phyloP scores from a whole-genome alignment of 2,329 filamentous ascomycete species.

The Beauveria sp. region DNA sequence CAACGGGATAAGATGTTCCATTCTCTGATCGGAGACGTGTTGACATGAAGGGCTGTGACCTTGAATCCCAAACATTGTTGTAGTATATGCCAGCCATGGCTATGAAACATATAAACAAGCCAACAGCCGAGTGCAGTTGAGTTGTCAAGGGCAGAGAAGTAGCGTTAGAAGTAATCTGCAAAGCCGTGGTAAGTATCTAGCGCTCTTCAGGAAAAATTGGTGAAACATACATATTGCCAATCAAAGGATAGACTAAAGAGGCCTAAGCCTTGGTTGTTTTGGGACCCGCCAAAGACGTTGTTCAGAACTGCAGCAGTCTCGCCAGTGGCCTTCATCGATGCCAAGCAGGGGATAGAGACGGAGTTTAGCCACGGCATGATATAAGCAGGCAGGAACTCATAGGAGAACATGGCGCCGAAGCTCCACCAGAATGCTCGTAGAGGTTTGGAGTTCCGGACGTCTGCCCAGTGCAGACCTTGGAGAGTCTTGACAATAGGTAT shows the following conservation, averaged over 20 bases:
- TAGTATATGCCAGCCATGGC: slow-evolving; percentile 47
- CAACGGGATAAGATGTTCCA: slow-evolving; percentile 33
- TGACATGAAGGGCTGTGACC: slow-evolving; percentile 47
- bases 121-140: slow-evolving; percentile 38
- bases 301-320: slow-evolving; percentile 35
- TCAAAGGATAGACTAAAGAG: slow-evolving; percentile 43
- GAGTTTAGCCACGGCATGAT: slow-evolving; percentile 49
- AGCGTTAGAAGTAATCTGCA: slow-evolving; percentile 44
- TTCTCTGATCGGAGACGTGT: slow-evolving; percentile 34
- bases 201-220: background rate
- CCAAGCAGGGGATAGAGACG: slow-evolving; percentile 46
- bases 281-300: slow-evolving; percentile 42
- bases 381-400: slow-evolving; percentile 48
- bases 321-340: slow-evolving; percentile 42
- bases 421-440: slow-evolving; percentile 45
- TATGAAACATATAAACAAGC: slow-evolving; percentile 40
- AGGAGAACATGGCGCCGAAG: slow-evolving; percentile 39
- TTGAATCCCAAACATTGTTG: slow-evolving; percentile 38
- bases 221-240: slow-evolving; percentile 43
- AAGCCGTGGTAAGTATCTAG: background rate
- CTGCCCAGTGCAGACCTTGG: slow-evolving; percentile 47
- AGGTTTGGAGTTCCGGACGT: slow-evolving; percentile 41
- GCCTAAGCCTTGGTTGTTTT: slow-evolving; percentile 45
- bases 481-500: slow-evolving; percentile 46
- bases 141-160: slow-evolving; percentile 45